These are phyloP conservation scores for Boechera stricta DNA, from an alignment of 345 rosid species.

Conservation along the genomic window DNA sequence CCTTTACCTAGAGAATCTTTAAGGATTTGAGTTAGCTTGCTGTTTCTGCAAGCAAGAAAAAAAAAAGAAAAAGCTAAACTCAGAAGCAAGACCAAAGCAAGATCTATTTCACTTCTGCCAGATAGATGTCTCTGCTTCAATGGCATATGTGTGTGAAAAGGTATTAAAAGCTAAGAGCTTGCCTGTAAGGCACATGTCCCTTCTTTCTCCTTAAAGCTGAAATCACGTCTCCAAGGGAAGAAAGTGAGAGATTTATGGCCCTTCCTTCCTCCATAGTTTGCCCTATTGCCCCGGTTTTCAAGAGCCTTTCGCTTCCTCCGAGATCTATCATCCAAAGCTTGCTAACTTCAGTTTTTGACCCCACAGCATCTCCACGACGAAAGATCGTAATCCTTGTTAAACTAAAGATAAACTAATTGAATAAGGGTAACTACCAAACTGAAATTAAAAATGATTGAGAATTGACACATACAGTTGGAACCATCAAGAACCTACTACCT, in stretches of 20 bases:
- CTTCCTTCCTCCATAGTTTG: slow-evolving; percentile 88
- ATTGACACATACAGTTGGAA: slow-evolving; percentile 7
- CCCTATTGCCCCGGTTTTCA: slow-evolving; percentile 86
- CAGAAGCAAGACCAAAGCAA: slow-evolving; percentile 25
- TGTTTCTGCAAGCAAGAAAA: slow-evolving; percentile 73
- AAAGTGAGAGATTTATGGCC: slow-evolving; percentile 92
- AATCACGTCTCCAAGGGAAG: slow-evolving; percentile 93
- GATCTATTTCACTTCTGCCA: slow-evolving; percentile 23
- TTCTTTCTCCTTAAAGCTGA: slow-evolving; percentile 83
- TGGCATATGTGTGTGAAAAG: slow-evolving; percentile 16
- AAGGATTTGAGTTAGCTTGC: slow-evolving; percentile 96
- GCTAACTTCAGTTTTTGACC: slow-evolving; percentile 70
- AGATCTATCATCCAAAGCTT: slow-evolving; percentile 98
- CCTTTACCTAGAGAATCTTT: slow-evolving; percentile 86
- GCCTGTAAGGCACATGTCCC: slow-evolving; percentile 95
- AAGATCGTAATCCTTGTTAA: slow-evolving; percentile 79
- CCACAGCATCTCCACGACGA: slow-evolving; percentile 59
- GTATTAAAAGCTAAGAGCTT: slow-evolving; percentile 47
- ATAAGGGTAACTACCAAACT: slow-evolving; percentile 56
- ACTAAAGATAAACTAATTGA: slow-evolving; percentile 74
- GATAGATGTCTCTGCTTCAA: slow-evolving; percentile 28
- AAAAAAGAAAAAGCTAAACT: slow-evolving; percentile 38
- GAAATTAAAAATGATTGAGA: slow-evolving; percentile 32
- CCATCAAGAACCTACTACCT: slow-evolving; percentile 45
- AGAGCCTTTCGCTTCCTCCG: slow-evolving; percentile 90